Conservation (phyloP, 768 basidiomycete species). For the Kwoniella sp. region DNA sequence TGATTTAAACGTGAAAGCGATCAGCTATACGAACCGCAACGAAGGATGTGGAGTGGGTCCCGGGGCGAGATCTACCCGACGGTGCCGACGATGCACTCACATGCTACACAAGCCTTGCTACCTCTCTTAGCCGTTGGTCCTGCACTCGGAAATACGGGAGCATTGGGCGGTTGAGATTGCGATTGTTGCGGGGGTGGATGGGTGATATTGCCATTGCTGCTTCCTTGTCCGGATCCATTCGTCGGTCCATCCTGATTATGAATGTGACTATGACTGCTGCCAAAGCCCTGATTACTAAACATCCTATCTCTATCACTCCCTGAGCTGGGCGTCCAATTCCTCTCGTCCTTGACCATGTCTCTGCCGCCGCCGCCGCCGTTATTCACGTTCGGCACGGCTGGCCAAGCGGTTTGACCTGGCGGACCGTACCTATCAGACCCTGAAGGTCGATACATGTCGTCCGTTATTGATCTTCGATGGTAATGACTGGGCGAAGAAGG, state of each 20-base stretch:
- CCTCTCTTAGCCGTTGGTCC: conserved; percentile 37
- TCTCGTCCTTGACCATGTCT: not conserved
- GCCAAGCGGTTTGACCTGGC: not conserved
- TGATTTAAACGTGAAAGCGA: too few species aligned
- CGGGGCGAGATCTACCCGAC: too few species aligned
- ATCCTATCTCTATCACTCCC: conserved; percentile 2
- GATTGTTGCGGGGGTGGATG: conserved; percentile 4
- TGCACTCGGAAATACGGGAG: conserved; percentile 13
- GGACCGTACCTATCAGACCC: not conserved
- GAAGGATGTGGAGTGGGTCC: too few species aligned
- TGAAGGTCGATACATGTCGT: not conserved
- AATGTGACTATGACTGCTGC: conserved; percentile 2
- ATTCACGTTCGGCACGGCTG: not conserved
- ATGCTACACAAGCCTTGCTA: conserved; percentile 45
- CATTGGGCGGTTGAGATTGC: not conserved
- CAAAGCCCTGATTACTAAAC: not conserved
- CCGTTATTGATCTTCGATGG: not conserved
- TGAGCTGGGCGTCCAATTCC: not conserved
- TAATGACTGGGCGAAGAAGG: not conserved
- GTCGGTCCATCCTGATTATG: not conserved
- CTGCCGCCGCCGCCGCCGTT: not conserved
- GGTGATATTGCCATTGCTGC: conserved; percentile 5
- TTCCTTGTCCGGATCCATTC: not conserved
- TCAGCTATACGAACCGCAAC: too few species aligned
- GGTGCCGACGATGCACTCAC: too few species aligned